phyloP scores from a whole-genome alignment of 768 basidiomycete genomes.

The Mycena rosella region DNA sequence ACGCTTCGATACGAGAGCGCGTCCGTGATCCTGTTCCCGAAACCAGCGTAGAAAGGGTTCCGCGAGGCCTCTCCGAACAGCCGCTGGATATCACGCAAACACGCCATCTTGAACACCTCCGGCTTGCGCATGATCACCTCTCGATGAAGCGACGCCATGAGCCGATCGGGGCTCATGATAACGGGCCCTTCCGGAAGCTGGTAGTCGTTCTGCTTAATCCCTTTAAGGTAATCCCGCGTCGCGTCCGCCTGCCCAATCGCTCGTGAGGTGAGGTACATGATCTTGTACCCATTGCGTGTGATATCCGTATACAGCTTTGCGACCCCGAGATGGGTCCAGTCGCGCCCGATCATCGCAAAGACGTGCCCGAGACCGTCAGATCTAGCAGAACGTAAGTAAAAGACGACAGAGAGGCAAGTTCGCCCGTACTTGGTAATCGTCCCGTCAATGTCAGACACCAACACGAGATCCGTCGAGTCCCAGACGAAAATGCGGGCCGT shows the following conservation, averaged over 20 bases:
- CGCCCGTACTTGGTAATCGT: conserved; percentile 93
- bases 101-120: conserved; percentile 99
- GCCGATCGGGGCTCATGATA: conserved; percentile 97
- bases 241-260: conserved; percentile 99
- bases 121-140: conserved; percentile 99
- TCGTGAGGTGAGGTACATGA: conserved; percentile 96
- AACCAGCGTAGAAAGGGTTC: conserved; percentile 95
- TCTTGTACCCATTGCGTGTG: conserved; percentile 94
- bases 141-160: conserved; percentile 94
- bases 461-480: conserved; percentile 91
- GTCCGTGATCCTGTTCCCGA: conserved; percentile 98
- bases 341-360: conserved; percentile 96
- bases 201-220: conserved; percentile 95
- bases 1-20: conserved; percentile 98
- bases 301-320: conserved; percentile 99
- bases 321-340: conserved; percentile 98
- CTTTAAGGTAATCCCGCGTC: conserved; percentile 93
- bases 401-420: not conserved
- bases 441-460: conserved; percentile 98
- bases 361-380: conserved; percentile 97
- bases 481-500: conserved; percentile 95
- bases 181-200: conserved; percentile 98
- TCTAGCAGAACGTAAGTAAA: conserved; percentile 53
- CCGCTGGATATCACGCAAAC: conserved; percentile 92
- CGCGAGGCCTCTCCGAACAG: conserved; percentile 81